Evolutionary conservation across 1,284 basidiomycete species (phyloP).

Genomic region (Marasmius oreades): DNA sequence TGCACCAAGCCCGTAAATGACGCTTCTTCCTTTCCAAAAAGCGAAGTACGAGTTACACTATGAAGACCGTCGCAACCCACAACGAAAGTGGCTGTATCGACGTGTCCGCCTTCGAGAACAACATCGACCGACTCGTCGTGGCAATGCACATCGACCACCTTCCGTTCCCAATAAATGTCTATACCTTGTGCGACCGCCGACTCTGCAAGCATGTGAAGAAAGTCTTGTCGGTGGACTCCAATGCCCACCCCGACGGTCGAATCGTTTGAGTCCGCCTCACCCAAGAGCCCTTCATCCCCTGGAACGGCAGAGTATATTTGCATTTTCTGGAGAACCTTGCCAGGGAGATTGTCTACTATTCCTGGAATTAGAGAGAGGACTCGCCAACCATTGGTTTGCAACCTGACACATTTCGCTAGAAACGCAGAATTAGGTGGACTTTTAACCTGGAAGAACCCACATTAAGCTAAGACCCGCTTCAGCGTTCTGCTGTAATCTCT

Average conservation of each 20-base stretch:
- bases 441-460: conserved; percentile 19
- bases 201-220: conserved; percentile 32
- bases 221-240: conserved; percentile 30
- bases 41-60: conserved; percentile 33
- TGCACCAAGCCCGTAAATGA: conserved; percentile 39
- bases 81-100: conserved; percentile 36
- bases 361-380: conserved; percentile 38
- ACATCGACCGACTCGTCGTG: conserved; percentile 30
- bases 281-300: conserved; percentile 30
- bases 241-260: conserved; percentile 22
- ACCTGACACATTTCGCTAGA: conserved; percentile 20
- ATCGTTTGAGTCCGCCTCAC: conserved; percentile 19
- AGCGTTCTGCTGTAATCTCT: conserved; percentile 27
- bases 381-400: conserved; percentile 39
- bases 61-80: conserved; percentile 47
- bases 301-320: conserved; percentile 28
- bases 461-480: conserved; percentile 34
- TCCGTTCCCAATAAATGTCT: conserved; percentile 33
- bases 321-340: conserved; percentile 23
- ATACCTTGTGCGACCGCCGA: conserved; percentile 32
- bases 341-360: conserved; percentile 30
- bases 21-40: conserved; percentile 39
- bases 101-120: conserved; percentile 34
- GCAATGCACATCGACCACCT: conserved; percentile 32
- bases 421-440: background rate